Base-by-base conservation (phyloP, 345 rosid species). In the Hypericum perforatum region DNA sequence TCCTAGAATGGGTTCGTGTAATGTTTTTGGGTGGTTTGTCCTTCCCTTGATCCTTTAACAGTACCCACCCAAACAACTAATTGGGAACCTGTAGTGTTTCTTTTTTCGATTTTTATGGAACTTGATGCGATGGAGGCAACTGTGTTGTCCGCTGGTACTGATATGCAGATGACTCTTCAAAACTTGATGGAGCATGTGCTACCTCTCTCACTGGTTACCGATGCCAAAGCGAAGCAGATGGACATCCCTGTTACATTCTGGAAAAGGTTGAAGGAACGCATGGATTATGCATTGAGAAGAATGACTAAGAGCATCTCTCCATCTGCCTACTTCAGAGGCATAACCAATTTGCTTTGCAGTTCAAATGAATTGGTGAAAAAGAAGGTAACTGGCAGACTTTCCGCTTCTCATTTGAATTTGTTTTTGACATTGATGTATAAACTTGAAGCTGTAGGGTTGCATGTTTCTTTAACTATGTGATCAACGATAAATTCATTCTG, bases 101-200 rank as follows among this genome's bases (percentile, higher is more conserved):
- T 22, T 22, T 46, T 46, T 14, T 9, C 8, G 7, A 12, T 13
- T 6, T 32, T 46, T 46, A 13, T 7, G 16, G 7, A 10, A 46
- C 22, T 13, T 46, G n/a, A 52, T 13, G 39, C 38, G 55, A 49
- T 29, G 9, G 36, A 16, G 7, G 22, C 38, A 13, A 10, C 22
- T 6, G 49, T 53, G n/a, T 2, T 16, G 36, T 38, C 52, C 0
- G 41, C 55, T 70, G 50, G 15, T 46, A 8, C 6, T 46, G 50
- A 46, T 46, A 32, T 57, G 48, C 82, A 92, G 98, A 66, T 65
- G 60, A 77, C 70, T 54, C 85, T 92, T 12, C 72, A 76, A 64
- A 82, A 82, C 63, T 76, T 92, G 39, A 69, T 92, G 94, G 82
- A 74, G 76, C 81, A 77, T 58, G 73, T 78, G 67, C 80, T 88